phyloP scores from a whole-genome alignment of 208 protist species.

The Leishmania amazonensis region DNA sequence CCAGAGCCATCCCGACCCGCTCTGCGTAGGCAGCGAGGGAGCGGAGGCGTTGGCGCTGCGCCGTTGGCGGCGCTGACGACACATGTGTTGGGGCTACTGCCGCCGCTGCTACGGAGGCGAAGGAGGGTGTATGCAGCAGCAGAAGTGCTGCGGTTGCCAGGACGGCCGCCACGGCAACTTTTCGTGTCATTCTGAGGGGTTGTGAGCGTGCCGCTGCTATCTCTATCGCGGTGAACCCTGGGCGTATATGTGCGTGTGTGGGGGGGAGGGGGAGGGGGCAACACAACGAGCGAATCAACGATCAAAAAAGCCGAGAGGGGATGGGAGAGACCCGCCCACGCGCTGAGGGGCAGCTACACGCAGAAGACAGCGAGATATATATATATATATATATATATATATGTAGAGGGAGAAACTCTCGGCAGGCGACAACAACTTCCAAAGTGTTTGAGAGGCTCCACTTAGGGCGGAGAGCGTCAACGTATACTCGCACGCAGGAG shows the following conservation, averaged over 20 bases:
- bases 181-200: neutral
- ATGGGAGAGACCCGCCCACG: neutral
- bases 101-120: neutral
- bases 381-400: too few relatives aligned
- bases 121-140: neutral
- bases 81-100: neutral
- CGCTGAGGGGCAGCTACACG: neutral
- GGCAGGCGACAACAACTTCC: neutral
- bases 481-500: neutral
- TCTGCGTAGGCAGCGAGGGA: constrained; percentile 27
- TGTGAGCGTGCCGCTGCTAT: neutral
- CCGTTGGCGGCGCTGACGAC: neutral
- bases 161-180: neutral
- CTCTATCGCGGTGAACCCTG: neutral
- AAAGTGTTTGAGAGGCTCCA: neutral
- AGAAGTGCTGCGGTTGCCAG: neutral
- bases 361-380: too few relatives aligned
- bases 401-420: neutral
- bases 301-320: neutral
- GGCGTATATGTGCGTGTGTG: neutral
- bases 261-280: neutral
- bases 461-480: neutral
- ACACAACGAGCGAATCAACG: neutral
- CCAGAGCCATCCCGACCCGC: constrained; percentile 28
- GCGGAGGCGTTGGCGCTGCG: constrained; percentile 15